Conservation (phyloP, 345 rosid genomes). For the Euphorbia lathyris region DNA sequence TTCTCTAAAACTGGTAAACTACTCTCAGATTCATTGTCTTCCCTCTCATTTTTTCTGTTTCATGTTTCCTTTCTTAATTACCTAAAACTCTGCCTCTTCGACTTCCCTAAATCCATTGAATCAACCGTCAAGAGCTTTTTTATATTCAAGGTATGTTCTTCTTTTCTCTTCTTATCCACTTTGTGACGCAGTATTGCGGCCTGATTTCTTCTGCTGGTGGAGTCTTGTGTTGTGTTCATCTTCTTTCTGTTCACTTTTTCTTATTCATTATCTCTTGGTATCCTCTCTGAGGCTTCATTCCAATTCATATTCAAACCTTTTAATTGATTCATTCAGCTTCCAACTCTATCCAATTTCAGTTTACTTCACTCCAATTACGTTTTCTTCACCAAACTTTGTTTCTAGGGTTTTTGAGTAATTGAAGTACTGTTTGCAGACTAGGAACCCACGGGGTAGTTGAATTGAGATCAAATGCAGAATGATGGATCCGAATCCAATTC, state of each 20-base stretch:
- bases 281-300: background rate
- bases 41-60: background rate
- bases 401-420: background rate
- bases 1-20: background rate
- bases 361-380: background rate
- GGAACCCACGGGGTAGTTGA: too few relatives aligned
- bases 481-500: constrained; percentile 28
- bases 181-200: background rate
- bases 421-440: background rate
- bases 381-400: background rate
- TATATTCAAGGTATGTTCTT: background rate
- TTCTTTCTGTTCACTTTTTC: background rate
- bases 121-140: background rate
- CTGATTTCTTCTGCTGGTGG: background rate
- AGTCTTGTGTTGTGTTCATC: background rate
- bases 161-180: background rate
- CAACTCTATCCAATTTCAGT: background rate
- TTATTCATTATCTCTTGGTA: background rate
- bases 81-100: background rate
- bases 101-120: background rate
- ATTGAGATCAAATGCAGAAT: constrained; percentile 43
- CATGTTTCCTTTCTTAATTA: background rate
- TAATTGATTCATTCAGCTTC: background rate
- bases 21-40: background rate
- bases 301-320: background rate